Evolutionary conservation across 1,139 yeast genomes (phyloP), one percentile per base, ranked within the genome.

Genomic region (Suhomyces maxii): DNA sequence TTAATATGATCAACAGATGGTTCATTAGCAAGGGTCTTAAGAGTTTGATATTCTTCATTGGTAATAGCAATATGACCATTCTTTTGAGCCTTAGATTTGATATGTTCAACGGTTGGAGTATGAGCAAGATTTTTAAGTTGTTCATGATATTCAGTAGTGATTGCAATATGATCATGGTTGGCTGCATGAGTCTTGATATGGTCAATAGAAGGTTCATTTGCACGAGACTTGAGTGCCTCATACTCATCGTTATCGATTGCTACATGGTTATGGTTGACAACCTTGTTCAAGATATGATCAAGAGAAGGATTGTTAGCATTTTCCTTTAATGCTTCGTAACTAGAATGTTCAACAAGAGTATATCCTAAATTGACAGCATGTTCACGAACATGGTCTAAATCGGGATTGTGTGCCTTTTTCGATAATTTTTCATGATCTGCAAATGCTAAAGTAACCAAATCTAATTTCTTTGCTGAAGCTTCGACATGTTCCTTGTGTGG

Each of bases 11-110:
- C 58, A 7, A 53, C 28, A 4, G 53, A 38, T 1, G 61, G 61
- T 2, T 32, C 37, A 12, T 59, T 26, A 7, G 46, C 44, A 7
- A 25, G 36, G 14, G 34, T 28, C 32, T 47, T 12, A 34, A 60
- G 47, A 36, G 49, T 47, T 11, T 52, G 36, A 14, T 54, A 54
- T 26, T 65, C 66, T 1, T 47, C 53, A 13, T 43, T 41, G 2
- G 64, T 53, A 4, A 69, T 12, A 6, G 65, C 56, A 8, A 55
- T 52, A 48, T 57, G 45, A 3, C 60, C 59, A 7, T 41, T 49
- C 18, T 45, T 48, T 6, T 55, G 50, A 34, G 61, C 58, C 35
- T 59, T 51, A 14, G 49, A 48, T 6, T 48, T 30, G 8, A 60
- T 44, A 6, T 59, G 53, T 10, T 47, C 53, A 26, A 37, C 41